Conservation (phyloP, 257 asterid genomes). For the Striga asiatica region DNA sequence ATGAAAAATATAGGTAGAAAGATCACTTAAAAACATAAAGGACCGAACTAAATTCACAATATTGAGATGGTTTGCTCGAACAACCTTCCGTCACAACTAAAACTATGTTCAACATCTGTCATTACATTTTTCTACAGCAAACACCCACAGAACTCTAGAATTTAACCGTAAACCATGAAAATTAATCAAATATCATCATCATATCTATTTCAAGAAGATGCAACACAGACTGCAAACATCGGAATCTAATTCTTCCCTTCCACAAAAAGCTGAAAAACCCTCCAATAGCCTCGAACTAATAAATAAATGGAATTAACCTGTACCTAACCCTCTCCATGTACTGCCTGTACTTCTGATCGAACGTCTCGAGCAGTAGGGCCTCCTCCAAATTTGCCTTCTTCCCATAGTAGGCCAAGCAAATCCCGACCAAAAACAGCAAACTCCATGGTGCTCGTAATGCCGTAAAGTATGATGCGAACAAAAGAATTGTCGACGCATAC, state of each 20-base stretch:
- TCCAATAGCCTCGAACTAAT: slow-evolving; percentile 38
- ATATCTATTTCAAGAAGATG: not conserved
- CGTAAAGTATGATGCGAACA: slow-evolving; percentile 59
- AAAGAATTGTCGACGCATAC: slow-evolving; percentile 84
- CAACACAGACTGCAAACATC: not conserved
- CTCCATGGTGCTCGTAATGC: slow-evolving; percentile 83
- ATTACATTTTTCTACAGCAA: not conserved
- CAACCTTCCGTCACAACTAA: too few relatives aligned
- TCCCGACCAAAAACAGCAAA: slow-evolving; percentile 28
- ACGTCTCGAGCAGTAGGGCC: slow-evolving; percentile 56
- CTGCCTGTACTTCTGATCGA: slow-evolving; percentile 56
- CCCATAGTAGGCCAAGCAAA: slow-evolving; percentile 63
- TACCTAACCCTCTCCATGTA: slow-evolving; percentile 57
- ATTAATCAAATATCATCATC: not conserved
- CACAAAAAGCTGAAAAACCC: too few relatives aligned
- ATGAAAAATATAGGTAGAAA: too few relatives aligned
- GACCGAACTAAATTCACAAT: not conserved
- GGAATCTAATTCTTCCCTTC: too few relatives aligned
- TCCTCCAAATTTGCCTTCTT: slow-evolving; percentile 77
- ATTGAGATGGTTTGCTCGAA: not conserved
- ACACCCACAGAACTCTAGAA: too few relatives aligned
- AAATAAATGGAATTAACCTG: slow-evolving; percentile 75
- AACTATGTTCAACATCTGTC: too few relatives aligned
- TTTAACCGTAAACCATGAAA: too few relatives aligned
- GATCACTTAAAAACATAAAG: too few relatives aligned